Conservation (phyloP, 1,284 basidiomycete species). For the Sphaerobolus stellatus region DNA sequence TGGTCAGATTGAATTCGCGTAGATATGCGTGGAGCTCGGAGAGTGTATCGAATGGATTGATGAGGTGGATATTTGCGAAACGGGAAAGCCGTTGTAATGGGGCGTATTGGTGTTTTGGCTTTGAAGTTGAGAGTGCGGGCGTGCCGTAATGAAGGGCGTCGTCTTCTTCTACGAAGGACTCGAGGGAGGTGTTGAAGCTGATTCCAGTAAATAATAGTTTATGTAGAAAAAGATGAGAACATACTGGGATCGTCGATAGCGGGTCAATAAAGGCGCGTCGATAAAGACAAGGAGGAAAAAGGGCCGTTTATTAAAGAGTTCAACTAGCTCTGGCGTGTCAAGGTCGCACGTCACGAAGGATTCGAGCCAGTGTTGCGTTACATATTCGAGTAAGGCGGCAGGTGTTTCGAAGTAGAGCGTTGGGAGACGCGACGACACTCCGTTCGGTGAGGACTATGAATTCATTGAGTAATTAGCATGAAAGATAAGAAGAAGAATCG, state of each 20-base stretch:
- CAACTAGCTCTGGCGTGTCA: conserved; percentile 55
- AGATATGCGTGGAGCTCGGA: conserved; percentile 62
- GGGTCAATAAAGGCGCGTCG: conserved; percentile 76
- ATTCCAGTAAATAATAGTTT: not conserved
- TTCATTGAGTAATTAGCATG: no score
- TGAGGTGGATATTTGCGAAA: conserved; percentile 63
- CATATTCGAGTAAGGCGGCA: conserved; percentile 65
- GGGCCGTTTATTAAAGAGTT: conserved; percentile 80
- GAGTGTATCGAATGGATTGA: conserved; percentile 67
- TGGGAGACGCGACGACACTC: not conserved
- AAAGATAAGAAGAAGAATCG: not conserved
- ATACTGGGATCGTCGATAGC: not conserved
- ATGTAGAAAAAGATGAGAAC: not conserved
- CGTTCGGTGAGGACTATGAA: not conserved
- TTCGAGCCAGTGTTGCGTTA: conserved; percentile 80
- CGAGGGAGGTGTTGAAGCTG: conserved; percentile 47
- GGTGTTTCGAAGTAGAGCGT: conserved; percentile 27
- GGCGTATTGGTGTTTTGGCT: conserved; percentile 23
- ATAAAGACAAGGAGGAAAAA: conserved; percentile 86
- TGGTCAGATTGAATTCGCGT: conserved; percentile 64
- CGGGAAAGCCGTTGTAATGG: conserved; percentile 48
- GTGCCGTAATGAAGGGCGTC: conserved; percentile 60
- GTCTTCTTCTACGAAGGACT: conserved; percentile 64
- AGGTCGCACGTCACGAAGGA: conserved; percentile 84
- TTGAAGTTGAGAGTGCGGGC: conserved; percentile 13